Evolutionary conservation across 1,284 basidiomycete species (phyloP).

Genomic region (Testicularia cyperi): DNA sequence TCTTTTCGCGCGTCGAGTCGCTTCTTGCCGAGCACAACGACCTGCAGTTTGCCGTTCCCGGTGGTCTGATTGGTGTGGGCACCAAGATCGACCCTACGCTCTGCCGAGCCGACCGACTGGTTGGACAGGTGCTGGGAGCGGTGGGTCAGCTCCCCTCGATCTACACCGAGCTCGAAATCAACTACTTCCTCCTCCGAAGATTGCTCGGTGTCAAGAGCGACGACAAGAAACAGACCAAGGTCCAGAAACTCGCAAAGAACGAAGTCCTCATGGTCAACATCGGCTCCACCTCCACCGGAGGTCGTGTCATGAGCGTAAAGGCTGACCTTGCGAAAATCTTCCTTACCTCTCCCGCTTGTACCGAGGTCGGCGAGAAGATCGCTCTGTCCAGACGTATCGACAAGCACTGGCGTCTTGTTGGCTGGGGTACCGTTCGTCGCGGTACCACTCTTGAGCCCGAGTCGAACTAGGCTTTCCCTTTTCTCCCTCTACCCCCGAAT

Average conservation of each 20-base stretch:
- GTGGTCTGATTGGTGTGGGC: slow-evolving; percentile 95
- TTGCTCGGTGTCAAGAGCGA: slow-evolving; percentile 97
- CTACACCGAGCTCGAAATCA: slow-evolving; percentile 88
- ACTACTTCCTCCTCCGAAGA: slow-evolving; percentile 68
- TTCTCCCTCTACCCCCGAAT: too few relatives aligned
- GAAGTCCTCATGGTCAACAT: slow-evolving; percentile 73
- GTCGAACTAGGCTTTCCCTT: slow-evolving; percentile 13
- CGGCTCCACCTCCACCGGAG: slow-evolving; percentile 58
- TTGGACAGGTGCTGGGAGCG: slow-evolving; percentile 91
- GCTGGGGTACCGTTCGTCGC: slow-evolving; percentile 59
- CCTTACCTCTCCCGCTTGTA: slow-evolving; percentile 57
- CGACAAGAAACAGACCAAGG: slow-evolving; percentile 96
- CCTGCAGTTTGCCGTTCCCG: slow-evolving; percentile 91
- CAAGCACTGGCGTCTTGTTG: slow-evolving; percentile 84
- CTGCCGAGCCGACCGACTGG: slow-evolving; percentile 92
- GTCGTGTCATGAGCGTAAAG: slow-evolving; percentile 55
- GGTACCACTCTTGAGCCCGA: slow-evolving; percentile 56
- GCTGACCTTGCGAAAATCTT: slow-evolving; percentile 60
- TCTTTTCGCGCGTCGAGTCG: slow-evolving; percentile 86
- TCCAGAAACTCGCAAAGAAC: slow-evolving; percentile 83
- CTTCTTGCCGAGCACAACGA: slow-evolving; percentile 93
- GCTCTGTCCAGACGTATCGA: slow-evolving; percentile 64
- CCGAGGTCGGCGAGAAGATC: slow-evolving; percentile 60
- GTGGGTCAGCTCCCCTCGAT: slow-evolving; percentile 91
- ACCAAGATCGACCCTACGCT: slow-evolving; percentile 94